These are phyloP conservation scores for Hypoxylon lenormandii DNA, from an alignment of 495 filamentous ascomycete genomes.

Conservation along the genomic window DNA sequence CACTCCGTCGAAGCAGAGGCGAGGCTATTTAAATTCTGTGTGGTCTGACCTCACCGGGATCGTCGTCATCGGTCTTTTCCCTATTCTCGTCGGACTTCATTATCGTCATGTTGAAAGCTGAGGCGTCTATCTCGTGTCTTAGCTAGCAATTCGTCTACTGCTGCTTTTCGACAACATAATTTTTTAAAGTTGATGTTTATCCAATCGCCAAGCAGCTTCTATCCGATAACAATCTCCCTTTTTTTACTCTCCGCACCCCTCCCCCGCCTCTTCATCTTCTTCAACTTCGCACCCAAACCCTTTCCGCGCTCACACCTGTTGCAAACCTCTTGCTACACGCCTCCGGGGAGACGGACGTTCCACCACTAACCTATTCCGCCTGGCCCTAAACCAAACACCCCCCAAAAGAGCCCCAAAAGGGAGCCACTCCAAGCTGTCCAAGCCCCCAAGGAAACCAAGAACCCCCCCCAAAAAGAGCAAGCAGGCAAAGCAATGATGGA, in stretches of 20 bases:
- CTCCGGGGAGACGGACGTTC: conserved; percentile 37
- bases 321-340: conserved; percentile 31
- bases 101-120: conserved; percentile 24
- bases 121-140: conserved; percentile 18
- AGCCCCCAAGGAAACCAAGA: too few species aligned
- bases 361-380: conserved; percentile 39
- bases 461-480: not conserved
- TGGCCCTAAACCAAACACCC: conserved; percentile 5
- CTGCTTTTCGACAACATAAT: conserved; percentile 9
- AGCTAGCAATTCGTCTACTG: conserved; percentile 22
- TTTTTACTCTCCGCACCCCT: conserved; percentile 45
- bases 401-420: conserved; percentile 22
- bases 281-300: conserved; percentile 30
- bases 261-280: conserved; percentile 13
- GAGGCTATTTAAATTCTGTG: conserved; percentile 39
- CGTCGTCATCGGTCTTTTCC: conserved; percentile 9
- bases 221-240: conserved; percentile 35
- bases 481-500: conserved; percentile 30
- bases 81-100: conserved; percentile 2
- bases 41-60: conserved; percentile 21
- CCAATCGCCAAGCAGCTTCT: conserved; percentile 35
- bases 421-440: not conserved
- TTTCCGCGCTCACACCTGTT: conserved; percentile 42
- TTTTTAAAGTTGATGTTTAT: conserved; percentile 1
- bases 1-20: conserved; percentile 19